A percentile compares a stretch with the other conserved stretches of the same genome.
phyloP scores from a whole-genome alignment of 169 alveolate genomes.

The Besnoitia besnoiti region DNA sequence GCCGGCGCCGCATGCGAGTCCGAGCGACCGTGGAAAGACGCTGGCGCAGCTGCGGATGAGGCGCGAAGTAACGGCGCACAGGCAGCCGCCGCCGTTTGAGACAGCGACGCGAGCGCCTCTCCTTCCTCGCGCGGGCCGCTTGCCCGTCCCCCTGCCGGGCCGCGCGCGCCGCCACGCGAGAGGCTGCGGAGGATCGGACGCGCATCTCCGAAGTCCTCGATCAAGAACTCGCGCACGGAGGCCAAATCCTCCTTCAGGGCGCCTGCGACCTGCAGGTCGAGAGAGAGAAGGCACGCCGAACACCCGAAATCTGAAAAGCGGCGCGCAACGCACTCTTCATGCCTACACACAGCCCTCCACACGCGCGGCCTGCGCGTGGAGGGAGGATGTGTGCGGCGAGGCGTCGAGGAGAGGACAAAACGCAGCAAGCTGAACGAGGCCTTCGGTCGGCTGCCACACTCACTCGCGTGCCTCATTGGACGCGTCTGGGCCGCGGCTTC shows the following conservation, averaged over 20 bases:
- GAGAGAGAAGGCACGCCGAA: background rate
- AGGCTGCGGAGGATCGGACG: background rate
- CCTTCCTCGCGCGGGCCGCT: background rate
- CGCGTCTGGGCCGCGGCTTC: too few relatives aligned
- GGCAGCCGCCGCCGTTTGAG: background rate
- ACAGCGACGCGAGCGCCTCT: background rate
- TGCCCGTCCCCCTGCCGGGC: too few relatives aligned
- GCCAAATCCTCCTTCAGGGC: background rate
- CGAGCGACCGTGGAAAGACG: background rate
- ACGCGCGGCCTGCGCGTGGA: background rate
- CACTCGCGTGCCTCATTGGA: background rate
- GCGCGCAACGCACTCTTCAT: too few relatives aligned
- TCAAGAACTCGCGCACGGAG: background rate
- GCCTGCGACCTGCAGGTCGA: slow-evolving; percentile 4
- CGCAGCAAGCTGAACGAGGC: too few relatives aligned
- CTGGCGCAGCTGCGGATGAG: background rate
- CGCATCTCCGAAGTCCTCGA: background rate
- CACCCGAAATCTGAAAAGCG: background rate
- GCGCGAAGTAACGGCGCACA: background rate
- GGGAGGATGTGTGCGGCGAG: background rate
- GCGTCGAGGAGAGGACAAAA: background rate
- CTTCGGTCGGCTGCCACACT: background rate
- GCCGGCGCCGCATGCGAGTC: background rate
- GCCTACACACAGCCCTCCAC: background rate
- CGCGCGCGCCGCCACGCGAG: background rate